A percentile compares a stretch with the other conserved stretches of the same genome.
phyloP scores from a whole-genome alignment of 2,329 filamentous ascomycete genomes.

The Penicillium glabrum region DNA sequence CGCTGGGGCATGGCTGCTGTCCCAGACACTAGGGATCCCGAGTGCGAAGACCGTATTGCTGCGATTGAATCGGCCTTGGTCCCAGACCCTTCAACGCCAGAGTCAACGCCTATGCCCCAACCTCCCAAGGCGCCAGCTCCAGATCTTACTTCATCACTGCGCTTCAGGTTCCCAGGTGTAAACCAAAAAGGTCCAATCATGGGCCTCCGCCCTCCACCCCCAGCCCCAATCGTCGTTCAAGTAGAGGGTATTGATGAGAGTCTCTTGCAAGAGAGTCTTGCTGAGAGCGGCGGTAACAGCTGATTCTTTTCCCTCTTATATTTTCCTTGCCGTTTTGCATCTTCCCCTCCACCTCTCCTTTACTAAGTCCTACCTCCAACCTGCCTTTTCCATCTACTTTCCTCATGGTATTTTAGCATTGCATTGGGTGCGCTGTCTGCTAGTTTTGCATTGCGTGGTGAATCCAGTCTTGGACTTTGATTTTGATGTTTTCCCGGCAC shows the following conservation, averaged over 20 bases:
- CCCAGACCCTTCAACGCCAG: slow-evolving; percentile 10
- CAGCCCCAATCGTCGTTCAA: slow-evolving; percentile 57
- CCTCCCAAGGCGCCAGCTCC: slow-evolving; percentile 52
- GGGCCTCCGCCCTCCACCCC: slow-evolving; percentile 63
- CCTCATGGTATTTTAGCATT: slow-evolving; percentile 1
- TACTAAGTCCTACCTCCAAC: neutral
- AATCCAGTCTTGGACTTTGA: neutral
- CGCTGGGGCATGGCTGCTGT: slow-evolving; percentile 60
- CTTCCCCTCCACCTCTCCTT: neutral
- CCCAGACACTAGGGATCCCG: slow-evolving; percentile 11
- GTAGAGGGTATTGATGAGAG: slow-evolving; percentile 60
- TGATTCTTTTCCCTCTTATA: neutral
- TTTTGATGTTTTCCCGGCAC: neutral
- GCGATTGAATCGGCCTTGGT: slow-evolving; percentile 2
- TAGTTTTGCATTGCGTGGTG: slow-evolving; percentile 4
- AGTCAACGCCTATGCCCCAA: slow-evolving; percentile 7
- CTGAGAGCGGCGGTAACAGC: slow-evolving; percentile 36
- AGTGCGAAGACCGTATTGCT: neutral
- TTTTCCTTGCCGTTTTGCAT: neutral
- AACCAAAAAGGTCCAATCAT: slow-evolving; percentile 75
- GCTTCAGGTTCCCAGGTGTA: slow-evolving; percentile 65
- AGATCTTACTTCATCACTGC: slow-evolving; percentile 65
- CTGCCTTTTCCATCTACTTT: neutral
- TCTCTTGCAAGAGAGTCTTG: slow-evolving; percentile 61
- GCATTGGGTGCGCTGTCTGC: neutral